phyloP scores from a whole-genome alignment of 257 asterid species.

The Primulina tabacum region DNA sequence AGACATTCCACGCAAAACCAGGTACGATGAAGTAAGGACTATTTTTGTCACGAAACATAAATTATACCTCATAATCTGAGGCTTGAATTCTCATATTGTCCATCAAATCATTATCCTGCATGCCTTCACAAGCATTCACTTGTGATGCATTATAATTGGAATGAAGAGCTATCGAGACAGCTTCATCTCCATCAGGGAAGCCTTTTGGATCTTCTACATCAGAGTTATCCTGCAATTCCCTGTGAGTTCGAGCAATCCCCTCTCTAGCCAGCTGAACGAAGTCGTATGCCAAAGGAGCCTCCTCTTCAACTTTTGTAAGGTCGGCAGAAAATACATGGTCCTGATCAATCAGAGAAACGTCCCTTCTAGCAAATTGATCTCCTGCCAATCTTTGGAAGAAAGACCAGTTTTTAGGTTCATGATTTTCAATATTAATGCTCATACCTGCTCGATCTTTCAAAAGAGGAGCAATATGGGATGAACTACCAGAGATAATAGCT shows the following conservation, averaged over 20 bases:
- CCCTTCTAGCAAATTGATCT: slow-evolving; percentile 71
- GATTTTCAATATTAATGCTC: slow-evolving; percentile 83
- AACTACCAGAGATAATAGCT: slow-evolving; percentile 61
- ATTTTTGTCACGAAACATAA: slow-evolving; percentile 7
- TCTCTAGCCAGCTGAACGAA: slow-evolving; percentile 44
- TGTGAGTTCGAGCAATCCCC: slow-evolving; percentile 31
- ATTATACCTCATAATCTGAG: slow-evolving; percentile 63
- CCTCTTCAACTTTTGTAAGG: slow-evolving; percentile 60
- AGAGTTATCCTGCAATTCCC: slow-evolving; percentile 40
- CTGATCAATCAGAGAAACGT: slow-evolving; percentile 87
- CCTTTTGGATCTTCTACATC: slow-evolving; percentile 40
- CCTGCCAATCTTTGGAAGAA: slow-evolving; percentile 89
- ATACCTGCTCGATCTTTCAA: slow-evolving; percentile 65
- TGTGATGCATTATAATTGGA: slow-evolving; percentile 41
- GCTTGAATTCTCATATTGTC: slow-evolving; percentile 53
- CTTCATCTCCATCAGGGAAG: slow-evolving; percentile 35
- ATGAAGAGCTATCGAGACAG: slow-evolving; percentile 40
- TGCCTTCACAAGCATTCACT: slow-evolving; percentile 41
- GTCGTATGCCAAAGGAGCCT: slow-evolving; percentile 50
- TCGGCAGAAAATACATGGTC: slow-evolving; percentile 65
- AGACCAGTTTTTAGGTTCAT: slow-evolving; percentile 92
- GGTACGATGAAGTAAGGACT: slow-evolving; percentile 1
- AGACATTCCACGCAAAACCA: slow-evolving; percentile 12
- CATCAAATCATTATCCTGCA: slow-evolving; percentile 48
- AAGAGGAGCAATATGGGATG: slow-evolving; percentile 48